Evolutionary conservation across 2,329 filamentous ascomycete species (phyloP).

Genomic region (Aspergillus luchuensis): DNA sequence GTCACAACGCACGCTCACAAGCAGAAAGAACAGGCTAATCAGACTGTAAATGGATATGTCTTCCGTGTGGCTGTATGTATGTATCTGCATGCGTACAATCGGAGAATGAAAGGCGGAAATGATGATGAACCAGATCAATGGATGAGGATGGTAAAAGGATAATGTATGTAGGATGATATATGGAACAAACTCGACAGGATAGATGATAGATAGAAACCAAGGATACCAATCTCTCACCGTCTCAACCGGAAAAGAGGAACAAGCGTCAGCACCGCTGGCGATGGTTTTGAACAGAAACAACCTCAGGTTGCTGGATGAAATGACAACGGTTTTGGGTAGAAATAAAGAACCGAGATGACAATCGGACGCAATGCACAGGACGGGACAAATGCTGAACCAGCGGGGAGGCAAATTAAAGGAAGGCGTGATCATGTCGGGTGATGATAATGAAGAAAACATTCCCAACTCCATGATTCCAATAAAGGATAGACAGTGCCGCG

Average conservation of each 20-base stretch:
- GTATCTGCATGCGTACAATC: slow-evolving; percentile 6
- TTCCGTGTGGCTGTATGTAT: slow-evolving; percentile 1
- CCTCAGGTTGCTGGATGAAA: slow-evolving; percentile 9
- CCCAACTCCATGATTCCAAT: slow-evolving; percentile 25
- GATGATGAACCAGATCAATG: background rate
- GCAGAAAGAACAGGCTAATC: background rate
- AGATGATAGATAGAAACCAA: slow-evolving; percentile 6
- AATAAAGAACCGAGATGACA: slow-evolving; percentile 15
- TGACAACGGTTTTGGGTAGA: background rate
- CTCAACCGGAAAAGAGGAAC: slow-evolving; percentile 3
- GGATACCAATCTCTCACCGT: slow-evolving; percentile 3
- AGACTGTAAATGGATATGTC: background rate
- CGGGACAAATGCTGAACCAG: slow-evolving; percentile 10
- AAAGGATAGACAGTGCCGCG: slow-evolving; percentile 25
- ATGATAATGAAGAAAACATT: slow-evolving; percentile 18
- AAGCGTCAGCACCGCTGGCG: slow-evolving; percentile 22
- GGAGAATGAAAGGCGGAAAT: background rate
- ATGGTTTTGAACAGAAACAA: slow-evolving; percentile 1
- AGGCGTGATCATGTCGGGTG: slow-evolving; percentile 21
- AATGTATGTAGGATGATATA: background rate
- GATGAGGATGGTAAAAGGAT: background rate
- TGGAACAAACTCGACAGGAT: slow-evolving; percentile 9
- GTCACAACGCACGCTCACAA: background rate
- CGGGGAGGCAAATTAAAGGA: slow-evolving; percentile 18
- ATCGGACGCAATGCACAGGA: slow-evolving; percentile 16